A percentile compares a stretch with the other conserved stretches of the same genome.
Conservation (phyloP, 306 rosid genomes). For the Quercus suber region DNA sequence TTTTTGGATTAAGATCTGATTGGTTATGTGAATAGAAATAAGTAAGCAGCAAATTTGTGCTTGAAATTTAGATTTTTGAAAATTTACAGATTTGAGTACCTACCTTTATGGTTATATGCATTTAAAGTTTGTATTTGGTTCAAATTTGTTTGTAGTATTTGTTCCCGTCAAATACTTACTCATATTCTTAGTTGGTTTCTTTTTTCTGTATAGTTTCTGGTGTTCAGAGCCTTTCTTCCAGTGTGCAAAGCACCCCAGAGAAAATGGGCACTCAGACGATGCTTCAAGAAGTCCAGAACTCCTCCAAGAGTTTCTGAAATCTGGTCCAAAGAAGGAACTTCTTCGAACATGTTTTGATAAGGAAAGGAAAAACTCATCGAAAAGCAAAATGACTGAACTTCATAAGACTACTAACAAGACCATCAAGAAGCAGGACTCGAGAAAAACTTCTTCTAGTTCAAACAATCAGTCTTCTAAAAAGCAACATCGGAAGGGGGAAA, state of each 20-base stretch:
- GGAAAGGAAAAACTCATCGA: slow-evolving; percentile 57
- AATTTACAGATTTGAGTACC: neutral
- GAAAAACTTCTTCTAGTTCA: slow-evolving; percentile 54
- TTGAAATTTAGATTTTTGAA: neutral
- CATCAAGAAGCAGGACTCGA: slow-evolving; percentile 75
- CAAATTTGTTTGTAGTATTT: slow-evolving; percentile 12
- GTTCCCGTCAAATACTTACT: slow-evolving; percentile 10
- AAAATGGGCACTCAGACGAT: slow-evolving; percentile 74
- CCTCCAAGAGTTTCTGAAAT: slow-evolving; percentile 70
- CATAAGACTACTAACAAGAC: slow-evolving; percentile 53
- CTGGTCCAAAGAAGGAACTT: slow-evolving; percentile 73
- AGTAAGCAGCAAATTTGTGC: neutral
- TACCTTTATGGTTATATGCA: neutral
- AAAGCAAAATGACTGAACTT: slow-evolving; percentile 55
- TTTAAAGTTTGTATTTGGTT: neutral
- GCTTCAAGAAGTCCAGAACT: slow-evolving; percentile 76
- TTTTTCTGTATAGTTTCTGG: slow-evolving; percentile 57
- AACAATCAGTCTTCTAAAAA: slow-evolving; percentile 59
- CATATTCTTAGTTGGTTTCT: slow-evolving; percentile 23
- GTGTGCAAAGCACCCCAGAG: slow-evolving; percentile 83
- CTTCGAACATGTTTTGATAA: slow-evolving; percentile 52
- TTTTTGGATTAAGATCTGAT: neutral
- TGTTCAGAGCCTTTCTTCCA: slow-evolving; percentile 74
- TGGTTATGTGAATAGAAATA: neutral
- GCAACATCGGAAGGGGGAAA: slow-evolving; percentile 86